These are phyloP conservation scores for Colletotrichum coccodes DNA, from an alignment of 2,329 filamentous ascomycete genomes.

Conservation along the genomic window DNA sequence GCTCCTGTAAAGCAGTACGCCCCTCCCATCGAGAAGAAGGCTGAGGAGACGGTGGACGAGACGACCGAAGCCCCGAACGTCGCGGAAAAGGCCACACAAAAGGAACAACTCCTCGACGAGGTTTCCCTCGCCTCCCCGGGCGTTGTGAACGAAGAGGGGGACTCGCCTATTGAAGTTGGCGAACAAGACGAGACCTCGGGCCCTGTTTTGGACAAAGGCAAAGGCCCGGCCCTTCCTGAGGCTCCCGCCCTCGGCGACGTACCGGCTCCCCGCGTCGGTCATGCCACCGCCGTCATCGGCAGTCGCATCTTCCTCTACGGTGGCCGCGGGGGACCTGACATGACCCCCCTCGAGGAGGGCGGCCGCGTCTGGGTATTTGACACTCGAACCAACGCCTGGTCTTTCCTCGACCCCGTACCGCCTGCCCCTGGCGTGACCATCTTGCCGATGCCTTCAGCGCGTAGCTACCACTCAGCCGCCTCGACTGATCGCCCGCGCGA, in stretches of 20 bases:
- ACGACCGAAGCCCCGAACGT: slow-evolving; percentile 34
- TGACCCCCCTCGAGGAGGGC: slow-evolving; percentile 77
- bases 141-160: slow-evolving; percentile 35
- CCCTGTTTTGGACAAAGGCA: slow-evolving; percentile 49
- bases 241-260: slow-evolving; percentile 51
- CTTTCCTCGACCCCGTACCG: slow-evolving; percentile 66
- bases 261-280: slow-evolving; percentile 77
- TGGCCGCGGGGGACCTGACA: slow-evolving; percentile 75
- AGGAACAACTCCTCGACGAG: slow-evolving; percentile 52
- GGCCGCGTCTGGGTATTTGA: slow-evolving; percentile 83
- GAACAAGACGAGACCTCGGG: slow-evolving; percentile 15
- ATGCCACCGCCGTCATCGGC: slow-evolving; percentile 75
- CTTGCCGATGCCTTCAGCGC: slow-evolving; percentile 64
- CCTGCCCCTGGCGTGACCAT: slow-evolving; percentile 53
- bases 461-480: slow-evolving; percentile 76
- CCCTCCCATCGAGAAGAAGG: slow-evolving; percentile 30
- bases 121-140: slow-evolving; percentile 50
- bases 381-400: slow-evolving; percentile 72
- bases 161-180: slow-evolving; percentile 16
- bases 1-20: slow-evolving; percentile 45
- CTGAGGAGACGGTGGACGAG: slow-evolving; percentile 1
- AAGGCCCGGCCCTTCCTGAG: slow-evolving; percentile 39
- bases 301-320: slow-evolving; percentile 84
- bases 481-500: slow-evolving; percentile 67
- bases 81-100: slow-evolving; percentile 34